Evolutionary conservation across 1,284 basidiomycete species (phyloP).

Genomic region (Ustilago cynodontis): DNA sequence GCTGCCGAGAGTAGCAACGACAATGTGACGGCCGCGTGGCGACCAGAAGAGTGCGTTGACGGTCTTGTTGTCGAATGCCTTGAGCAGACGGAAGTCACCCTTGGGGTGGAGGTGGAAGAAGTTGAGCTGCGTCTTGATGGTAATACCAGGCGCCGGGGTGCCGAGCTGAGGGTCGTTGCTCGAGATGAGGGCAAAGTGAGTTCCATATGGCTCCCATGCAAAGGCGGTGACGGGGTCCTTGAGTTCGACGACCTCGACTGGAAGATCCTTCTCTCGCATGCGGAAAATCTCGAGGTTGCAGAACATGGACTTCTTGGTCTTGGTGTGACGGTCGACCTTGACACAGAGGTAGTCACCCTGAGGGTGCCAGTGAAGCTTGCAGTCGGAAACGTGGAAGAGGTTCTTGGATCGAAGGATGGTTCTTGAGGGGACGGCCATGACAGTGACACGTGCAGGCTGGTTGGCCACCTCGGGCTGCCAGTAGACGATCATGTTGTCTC

Average conservation of each 20-base stretch:
- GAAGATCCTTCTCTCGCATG: constrained; percentile 96
- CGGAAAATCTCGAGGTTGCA: constrained; percentile 99
- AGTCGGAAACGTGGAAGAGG: constrained; percentile 97
- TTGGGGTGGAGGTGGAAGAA: constrained; percentile 97
- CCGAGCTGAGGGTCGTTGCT: constrained; percentile 93
- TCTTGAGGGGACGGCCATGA: constrained; percentile 89
- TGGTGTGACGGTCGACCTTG: constrained; percentile 98
- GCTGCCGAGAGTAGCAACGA: constrained; percentile 94
- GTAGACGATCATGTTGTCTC: constrained; percentile 94
- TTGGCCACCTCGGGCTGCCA: constrained; percentile 97
- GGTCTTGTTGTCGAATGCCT: constrained; percentile 84
- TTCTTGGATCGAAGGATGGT: constrained; percentile 92
- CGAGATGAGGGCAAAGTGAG: constrained; percentile 95
- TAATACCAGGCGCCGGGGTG: constrained; percentile 85
- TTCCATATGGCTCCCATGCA: constrained; percentile 97
- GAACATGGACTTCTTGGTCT: constrained; percentile 98
- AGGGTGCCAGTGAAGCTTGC: constrained; percentile 98
- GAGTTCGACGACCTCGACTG: constrained; percentile 96
- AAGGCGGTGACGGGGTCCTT: constrained; percentile 98
- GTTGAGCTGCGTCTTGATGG: constrained; percentile 94
- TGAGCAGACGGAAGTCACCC: constrained; percentile 92
- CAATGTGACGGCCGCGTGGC: constrained; percentile 93
- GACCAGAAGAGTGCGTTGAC: constrained; percentile 98
- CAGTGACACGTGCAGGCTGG: constrained; percentile 94
- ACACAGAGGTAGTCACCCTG: constrained; percentile 99